Evolutionary conservation across 1,284 basidiomycete genomes (phyloP), one percentile per base, ranked within the genome.

Genomic region (Sanghuangporus weigelae): DNA sequence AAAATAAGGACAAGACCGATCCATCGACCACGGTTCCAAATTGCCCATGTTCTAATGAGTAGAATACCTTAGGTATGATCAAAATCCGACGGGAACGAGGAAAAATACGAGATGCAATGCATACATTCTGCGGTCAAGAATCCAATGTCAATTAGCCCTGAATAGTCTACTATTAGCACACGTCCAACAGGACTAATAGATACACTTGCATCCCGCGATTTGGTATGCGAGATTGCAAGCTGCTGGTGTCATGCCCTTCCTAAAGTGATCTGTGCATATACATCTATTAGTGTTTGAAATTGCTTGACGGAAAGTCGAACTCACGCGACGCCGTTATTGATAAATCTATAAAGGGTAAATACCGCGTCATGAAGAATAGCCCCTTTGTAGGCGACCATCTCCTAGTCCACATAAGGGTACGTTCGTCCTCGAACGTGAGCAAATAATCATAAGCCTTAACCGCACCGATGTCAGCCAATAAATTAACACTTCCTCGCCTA

Each of bases 141-240:
- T 35, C 59, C 59, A n/a, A 60, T 51, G 2, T 49, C 48, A 26
- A 60, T 60, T 6, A 60, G 59, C 59, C 59, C 59, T 60, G 48
- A 10, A 57, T n/a, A 39, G 36, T 57, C 10, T 26, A 39, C 2
- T 31, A 10, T 36, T n/a, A 21, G 19, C 35, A 0, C n/a, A 50
- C 35, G 48, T 10, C 7, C 8, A 16, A 35, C 5, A n/a, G 26
- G 14, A 2, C 16, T 5, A 10, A 31, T 19, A 7, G 7, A n/a
- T 19, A 26, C 6, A 50, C 59, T 50, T 51, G 51, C 59, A 60
- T 51, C 59, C 59, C 11, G 59, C 50, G 35, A 48, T 60, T 38
- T 60, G 46, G 59, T 60, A 60, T 23, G 59, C 46, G n/a, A 49
- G 50, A 11, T 14, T 19, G 19, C 59, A 60, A 8, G 26, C 59